Evolutionary conservation across 192 early-diverging fungal species (phyloP).

Genomic region (Backusella tuberculispora): DNA sequence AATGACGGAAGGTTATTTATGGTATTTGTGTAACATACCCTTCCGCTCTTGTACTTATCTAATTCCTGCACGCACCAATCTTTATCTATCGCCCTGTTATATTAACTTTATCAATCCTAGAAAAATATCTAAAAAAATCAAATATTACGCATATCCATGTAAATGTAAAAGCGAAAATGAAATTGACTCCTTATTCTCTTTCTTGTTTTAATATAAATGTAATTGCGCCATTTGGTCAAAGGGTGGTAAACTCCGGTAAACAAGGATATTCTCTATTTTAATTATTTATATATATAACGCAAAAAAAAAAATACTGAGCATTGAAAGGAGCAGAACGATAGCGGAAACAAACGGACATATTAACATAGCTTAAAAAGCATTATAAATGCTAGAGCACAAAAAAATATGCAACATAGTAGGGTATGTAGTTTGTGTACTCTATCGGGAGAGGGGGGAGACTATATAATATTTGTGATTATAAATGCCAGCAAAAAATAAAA

Average conservation of each 20-base stretch:
- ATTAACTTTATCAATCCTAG: not conserved
- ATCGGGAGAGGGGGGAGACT: too few species aligned
- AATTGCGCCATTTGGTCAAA: not conserved
- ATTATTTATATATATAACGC: not conserved
- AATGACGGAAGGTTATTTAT: constrained; percentile 1
- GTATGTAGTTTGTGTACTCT: not conserved
- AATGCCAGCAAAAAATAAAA: not conserved
- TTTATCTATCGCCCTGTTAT: not conserved
- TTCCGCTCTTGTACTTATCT: not conserved
- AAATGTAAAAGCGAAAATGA: not conserved
- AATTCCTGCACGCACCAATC: not conserved
- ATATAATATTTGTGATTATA: not conserved
- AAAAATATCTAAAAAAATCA: not conserved
- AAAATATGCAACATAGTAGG: not conserved
- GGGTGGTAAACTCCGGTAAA: not conserved
- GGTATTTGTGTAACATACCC: not conserved
- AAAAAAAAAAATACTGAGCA: not conserved
- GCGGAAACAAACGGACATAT: not conserved
- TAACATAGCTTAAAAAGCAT: not conserved
- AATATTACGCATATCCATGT: not conserved
- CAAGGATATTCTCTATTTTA: not conserved
- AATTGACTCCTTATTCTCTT: not conserved
- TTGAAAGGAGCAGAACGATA: not conserved
- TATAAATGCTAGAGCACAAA: not conserved
- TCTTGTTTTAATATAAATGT: not conserved